Conservation (phyloP, 108 stramenopile genomes). For the Skeletonema grethae region DNA sequence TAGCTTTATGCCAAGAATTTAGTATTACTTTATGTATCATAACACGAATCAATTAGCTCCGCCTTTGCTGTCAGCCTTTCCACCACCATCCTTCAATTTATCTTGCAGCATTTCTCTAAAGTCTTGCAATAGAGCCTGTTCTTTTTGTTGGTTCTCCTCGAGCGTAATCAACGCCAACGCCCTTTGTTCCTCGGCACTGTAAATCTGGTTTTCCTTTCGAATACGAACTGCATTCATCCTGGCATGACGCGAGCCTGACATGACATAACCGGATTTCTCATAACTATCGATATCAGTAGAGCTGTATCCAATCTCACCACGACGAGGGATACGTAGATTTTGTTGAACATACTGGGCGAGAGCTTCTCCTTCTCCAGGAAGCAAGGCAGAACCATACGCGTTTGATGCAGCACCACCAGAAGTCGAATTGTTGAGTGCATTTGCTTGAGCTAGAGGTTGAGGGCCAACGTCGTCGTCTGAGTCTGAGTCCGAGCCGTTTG, state of each 20-base stretch:
- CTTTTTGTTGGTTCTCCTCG: conserved; percentile 98
- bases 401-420: conserved; percentile 47
- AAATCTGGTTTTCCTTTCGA: conserved; percentile 99
- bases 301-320: conserved; percentile 97
- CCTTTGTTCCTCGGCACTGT: conserved; percentile 96
- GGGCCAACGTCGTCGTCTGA: conserved; percentile 72
- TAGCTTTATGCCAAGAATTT: not conserved
- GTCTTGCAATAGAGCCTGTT: conserved; percentile 92
- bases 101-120: conserved; percentile 87
- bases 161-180: conserved; percentile 96
- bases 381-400: conserved; percentile 84
- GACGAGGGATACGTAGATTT: conserved; percentile 96
- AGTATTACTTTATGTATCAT: not conserved
- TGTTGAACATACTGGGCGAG: conserved; percentile 97
- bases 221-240: conserved; percentile 99
- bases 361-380: conserved; percentile 94
- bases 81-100: conserved; percentile 53
- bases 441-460: conserved; percentile 56
- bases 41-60: not conserved
- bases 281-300: conserved; percentile 92
- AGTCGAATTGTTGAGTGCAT: conserved; percentile 42
- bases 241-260: conserved; percentile 95
- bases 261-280: conserved; percentile 95
- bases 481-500: conserved; percentile 48
- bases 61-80: conserved; percentile 11